Evolutionary conservation across 169 alveolate species (phyloP), one percentile per base, ranked within the genome.

Genomic region (Eimeria mitis): DNA sequence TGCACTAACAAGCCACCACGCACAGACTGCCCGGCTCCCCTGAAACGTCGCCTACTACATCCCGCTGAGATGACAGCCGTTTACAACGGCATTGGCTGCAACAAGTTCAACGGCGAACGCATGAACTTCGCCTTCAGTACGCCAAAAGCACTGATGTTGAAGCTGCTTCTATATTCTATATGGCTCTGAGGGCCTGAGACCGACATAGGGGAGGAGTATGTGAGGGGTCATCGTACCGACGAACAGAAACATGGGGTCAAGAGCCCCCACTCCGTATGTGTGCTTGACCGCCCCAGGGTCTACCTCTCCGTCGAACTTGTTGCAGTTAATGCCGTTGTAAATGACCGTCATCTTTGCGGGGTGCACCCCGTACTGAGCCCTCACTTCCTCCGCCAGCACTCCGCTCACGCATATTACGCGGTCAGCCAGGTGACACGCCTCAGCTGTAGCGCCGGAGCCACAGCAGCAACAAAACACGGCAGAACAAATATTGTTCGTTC

Each of bases 321-420:
- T 96, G 95, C 97, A 96, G 96, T 96, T 91, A 47, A 96, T 97
- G 73, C 97, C 97, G 71, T 97, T 97, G 71, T 96, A 96, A 49
- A 97, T 95, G 25, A 94, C 96, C 54, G 95, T 89, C 78, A 96
- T 96, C 88, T 97, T 96, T 84, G 70, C 95, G 47, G 95, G 95
- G 68, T 97, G 97, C 11, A 97, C 85, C 19, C 97, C 97, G 76
- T 89, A 95, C 92, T 90, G 95, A 16, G 91, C 95, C 78, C 95
- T 91, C 44, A 90, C 98, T 91, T 97, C 98, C 89, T 97, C 97
- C 54, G 97, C 97, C 91, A 97, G 70, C 54, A 97, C 98, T 5
- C 98, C 98, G 40, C 97, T 95, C 52, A 97, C 98, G 75, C 98
- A 97, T 52, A 97, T 97, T 61, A 97, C 96, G 6, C 98, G 96